Evolutionary conservation across 352 stramenopile genomes (phyloP).

Genomic region (Globisporangium carolinianum): DNA sequence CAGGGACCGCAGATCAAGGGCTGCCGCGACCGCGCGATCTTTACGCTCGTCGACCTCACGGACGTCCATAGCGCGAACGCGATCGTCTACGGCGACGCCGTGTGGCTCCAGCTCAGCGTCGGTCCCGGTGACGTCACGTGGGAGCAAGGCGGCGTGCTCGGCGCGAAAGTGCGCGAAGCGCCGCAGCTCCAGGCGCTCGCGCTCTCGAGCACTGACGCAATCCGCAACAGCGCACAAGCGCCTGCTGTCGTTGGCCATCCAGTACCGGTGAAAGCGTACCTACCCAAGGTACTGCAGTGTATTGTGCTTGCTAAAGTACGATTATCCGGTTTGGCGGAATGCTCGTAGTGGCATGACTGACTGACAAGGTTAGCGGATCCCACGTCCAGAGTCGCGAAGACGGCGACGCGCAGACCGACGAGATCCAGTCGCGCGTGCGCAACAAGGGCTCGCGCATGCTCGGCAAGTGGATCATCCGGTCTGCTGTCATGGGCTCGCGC

Average conservation of each 20-base stretch:
- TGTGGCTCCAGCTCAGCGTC: conserved; percentile 70
- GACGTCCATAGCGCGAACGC: conserved; percentile 59
- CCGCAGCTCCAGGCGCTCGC: conserved; percentile 63
- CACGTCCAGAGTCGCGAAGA: conserved; percentile 47
- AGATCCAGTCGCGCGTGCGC: conserved; percentile 69
- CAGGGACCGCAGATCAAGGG: conserved; percentile 37
- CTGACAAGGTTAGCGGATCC: too few relatives aligned
- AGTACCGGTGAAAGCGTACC: conserved; percentile 52
- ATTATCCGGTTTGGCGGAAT: too few relatives aligned
- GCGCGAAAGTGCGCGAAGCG: conserved; percentile 65
- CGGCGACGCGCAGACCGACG: conserved; percentile 62
- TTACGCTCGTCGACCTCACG: conserved; percentile 60
- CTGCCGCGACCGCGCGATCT: conserved; percentile 53
- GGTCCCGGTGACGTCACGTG: conserved; percentile 57
- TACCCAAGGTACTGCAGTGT: conserved; percentile 46
- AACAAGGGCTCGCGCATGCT: conserved; percentile 75
- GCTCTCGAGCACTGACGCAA: conserved; percentile 35
- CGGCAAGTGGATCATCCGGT: conserved; percentile 74
- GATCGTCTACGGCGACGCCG: conserved; percentile 67
- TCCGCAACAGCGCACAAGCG: conserved; percentile 39
- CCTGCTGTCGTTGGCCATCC: conserved; percentile 46
- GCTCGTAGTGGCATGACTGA: too few relatives aligned
- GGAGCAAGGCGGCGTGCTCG: conserved; percentile 68
- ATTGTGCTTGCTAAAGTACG: too few relatives aligned
- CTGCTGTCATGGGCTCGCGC: conserved; percentile 32